Evolutionary conservation across 2,329 filamentous ascomycete genomes (phyloP).

Genomic region (Colletotrichum phormii): DNA sequence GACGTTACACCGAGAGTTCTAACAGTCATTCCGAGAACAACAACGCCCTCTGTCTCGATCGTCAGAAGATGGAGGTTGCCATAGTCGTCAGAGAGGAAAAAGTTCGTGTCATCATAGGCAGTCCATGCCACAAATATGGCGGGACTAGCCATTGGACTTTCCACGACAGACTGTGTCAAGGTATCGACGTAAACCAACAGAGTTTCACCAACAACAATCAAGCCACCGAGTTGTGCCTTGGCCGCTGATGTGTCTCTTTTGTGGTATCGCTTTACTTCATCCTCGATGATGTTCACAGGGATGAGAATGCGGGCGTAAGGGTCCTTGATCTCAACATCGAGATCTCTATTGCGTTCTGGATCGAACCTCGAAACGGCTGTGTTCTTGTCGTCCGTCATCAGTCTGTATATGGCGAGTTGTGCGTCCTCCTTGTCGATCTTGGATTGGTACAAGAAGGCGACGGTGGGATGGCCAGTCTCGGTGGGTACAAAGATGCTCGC

Average conservation of each 20-base stretch:
- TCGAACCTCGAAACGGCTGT: slow-evolving; percentile 66
- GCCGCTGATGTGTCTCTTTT: slow-evolving; percentile 64
- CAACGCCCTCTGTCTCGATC: slow-evolving; percentile 73
- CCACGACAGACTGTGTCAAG: slow-evolving; percentile 74
- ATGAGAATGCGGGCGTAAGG: slow-evolving; percentile 71
- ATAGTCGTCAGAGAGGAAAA: slow-evolving; percentile 93
- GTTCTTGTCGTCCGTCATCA: slow-evolving; percentile 70
- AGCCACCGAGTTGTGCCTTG: slow-evolving; percentile 73
- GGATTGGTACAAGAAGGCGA: slow-evolving; percentile 69
- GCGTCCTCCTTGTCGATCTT: slow-evolving; percentile 64
- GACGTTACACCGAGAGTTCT: slow-evolving; percentile 74
- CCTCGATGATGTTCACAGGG: slow-evolving; percentile 66
- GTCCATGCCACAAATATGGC: slow-evolving; percentile 95
- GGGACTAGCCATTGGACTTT: slow-evolving; percentile 75
- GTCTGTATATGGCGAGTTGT: slow-evolving; percentile 67
- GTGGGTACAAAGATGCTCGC: slow-evolving; percentile 68
- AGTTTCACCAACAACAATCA: slow-evolving; percentile 83
- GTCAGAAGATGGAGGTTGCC: slow-evolving; percentile 88
- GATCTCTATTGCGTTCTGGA: slow-evolving; percentile 64
- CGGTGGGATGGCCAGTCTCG: slow-evolving; percentile 67
- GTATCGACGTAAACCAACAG: slow-evolving; percentile 88
- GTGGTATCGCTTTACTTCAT: slow-evolving; percentile 70
- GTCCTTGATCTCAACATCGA: slow-evolving; percentile 65
- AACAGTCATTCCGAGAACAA: slow-evolving; percentile 80
- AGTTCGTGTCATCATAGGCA: slow-evolving; percentile 82